phyloP scores from a whole-genome alignment of 2,329 filamentous ascomycete genomes.

The Allantophomopsis lycopodina region DNA sequence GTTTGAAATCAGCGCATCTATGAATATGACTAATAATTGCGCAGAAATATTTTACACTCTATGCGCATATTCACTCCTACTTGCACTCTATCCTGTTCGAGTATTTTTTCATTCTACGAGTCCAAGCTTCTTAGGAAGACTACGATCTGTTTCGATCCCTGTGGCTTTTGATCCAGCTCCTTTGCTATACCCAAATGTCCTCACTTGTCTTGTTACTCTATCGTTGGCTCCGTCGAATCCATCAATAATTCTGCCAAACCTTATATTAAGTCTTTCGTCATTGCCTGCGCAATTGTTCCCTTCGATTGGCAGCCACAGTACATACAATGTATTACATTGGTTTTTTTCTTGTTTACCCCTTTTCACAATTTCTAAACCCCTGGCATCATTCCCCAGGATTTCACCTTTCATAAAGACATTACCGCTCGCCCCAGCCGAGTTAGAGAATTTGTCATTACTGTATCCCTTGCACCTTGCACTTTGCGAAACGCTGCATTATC shows the following conservation, averaged over 20 bases:
- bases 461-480: conserved; percentile 78
- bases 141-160: conserved; percentile 38
- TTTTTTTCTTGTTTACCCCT: conserved; percentile 58
- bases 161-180: conserved; percentile 81
- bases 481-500: conserved; percentile 57
- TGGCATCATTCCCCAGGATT: conserved; percentile 17
- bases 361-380: conserved; percentile 10
- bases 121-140: conserved; percentile 9
- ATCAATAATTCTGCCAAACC: conserved; percentile 57
- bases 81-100: conserved; percentile 44
- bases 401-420: conserved; percentile 9
- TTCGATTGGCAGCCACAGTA: conserved; percentile 33
- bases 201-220: conserved; percentile 66
- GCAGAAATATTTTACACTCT: conserved; percentile 15
- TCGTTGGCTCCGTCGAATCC: conserved; percentile 52
- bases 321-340: conserved; percentile 66
- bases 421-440: conserved; percentile 2
- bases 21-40: conserved; percentile 7
- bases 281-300: conserved; percentile 64
- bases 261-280: conserved; percentile 68
- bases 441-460: conserved; percentile 34
- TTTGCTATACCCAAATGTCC: conserved; percentile 68
- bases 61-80: conserved; percentile 22
- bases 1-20: conserved; percentile 1
- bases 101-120: conserved; percentile 29